Percentiles rank a stretch among this genome's conserved stretches.
Evolutionary conservation across 306 rosid species (phyloP).

Genomic region (Trifolium dubium): DNA sequence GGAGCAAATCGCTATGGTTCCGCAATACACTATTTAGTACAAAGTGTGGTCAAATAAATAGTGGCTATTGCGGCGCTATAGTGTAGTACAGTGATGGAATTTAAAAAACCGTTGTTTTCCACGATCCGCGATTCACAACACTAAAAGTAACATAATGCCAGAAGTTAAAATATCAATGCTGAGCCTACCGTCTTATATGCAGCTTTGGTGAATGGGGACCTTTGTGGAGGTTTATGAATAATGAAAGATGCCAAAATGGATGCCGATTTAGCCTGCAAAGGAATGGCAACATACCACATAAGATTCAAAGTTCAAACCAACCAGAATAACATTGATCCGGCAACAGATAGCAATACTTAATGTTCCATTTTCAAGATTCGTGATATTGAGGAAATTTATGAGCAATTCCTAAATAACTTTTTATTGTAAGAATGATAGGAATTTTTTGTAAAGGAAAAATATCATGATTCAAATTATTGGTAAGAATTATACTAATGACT

Average conservation of each 20-base stretch:
- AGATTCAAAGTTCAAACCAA: constrained; percentile 14
- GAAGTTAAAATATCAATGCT: constrained; percentile 7
- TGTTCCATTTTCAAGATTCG: constrained; percentile 3
- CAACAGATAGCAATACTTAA: constrained; percentile 13
- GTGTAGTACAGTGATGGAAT: background rate
- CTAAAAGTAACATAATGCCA: background rate
- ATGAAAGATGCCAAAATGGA: constrained; percentile 87
- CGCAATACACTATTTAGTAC: background rate
- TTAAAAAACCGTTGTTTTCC: background rate
- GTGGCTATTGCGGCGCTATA: background rate
- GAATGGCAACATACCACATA: constrained; percentile 19
- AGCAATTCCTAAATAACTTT: background rate
- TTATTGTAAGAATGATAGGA: background rate
- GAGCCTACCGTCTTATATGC: constrained; percentile 78
- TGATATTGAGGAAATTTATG: background rate
- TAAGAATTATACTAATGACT: background rate
- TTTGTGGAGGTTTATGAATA: constrained; percentile 78
- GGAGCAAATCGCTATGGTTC: background rate
- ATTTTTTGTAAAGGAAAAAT: background rate
- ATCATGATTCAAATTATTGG: background rate
- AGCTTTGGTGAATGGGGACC: constrained; percentile 75
- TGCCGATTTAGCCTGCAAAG: constrained; percentile 78
- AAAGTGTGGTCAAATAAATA: background rate
- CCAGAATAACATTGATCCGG: constrained; percentile 7
- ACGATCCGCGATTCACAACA: background rate